phyloP scores from a whole-genome alignment of 768 basidiomycete species.

The Collybiopsis luxurians region DNA sequence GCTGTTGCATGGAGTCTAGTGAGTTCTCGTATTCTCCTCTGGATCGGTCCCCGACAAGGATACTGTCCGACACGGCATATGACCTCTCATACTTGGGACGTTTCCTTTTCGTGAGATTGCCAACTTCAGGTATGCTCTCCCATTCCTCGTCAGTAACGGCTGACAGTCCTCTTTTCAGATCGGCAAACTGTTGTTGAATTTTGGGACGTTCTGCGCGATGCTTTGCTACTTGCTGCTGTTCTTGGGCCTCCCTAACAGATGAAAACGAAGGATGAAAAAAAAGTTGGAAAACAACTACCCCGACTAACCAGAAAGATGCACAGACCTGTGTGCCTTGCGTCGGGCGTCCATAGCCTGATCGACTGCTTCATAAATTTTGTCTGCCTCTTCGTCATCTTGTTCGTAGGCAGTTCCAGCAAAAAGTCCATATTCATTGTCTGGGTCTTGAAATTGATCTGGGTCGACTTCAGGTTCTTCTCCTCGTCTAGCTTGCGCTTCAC shows the following conservation, averaged over 20 bases:
- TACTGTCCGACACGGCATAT: conserved; percentile 92
- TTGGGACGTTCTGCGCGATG: conserved; percentile 88
- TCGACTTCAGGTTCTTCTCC: conserved; percentile 89
- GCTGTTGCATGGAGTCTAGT: conserved; percentile 73
- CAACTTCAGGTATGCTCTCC: conserved; percentile 94
- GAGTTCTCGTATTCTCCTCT: conserved; percentile 77
- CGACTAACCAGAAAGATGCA: conserved; percentile 40
- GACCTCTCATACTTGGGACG: conserved; percentile 79
- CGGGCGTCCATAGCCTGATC: conserved; percentile 89
- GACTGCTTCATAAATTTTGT: conserved; percentile 91
- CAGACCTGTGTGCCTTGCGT: conserved; percentile 74
- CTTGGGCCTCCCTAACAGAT: conserved; percentile 63
- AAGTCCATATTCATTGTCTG: conserved; percentile 94
- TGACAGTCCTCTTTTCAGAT: conserved; percentile 87
- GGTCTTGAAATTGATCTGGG: conserved; percentile 93
- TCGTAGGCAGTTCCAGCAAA: conserved; percentile 97
- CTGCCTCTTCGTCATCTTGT: conserved; percentile 96
- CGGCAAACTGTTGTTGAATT: conserved; percentile 93
- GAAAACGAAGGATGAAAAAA: conserved; percentile 17
- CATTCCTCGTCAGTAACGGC: conserved; percentile 89
- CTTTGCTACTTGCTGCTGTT: conserved; percentile 69
- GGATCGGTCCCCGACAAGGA: conserved; percentile 81
- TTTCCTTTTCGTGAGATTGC: conserved; percentile 92
- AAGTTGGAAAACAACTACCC: conserved; percentile 18
- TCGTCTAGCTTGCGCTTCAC: conserved; percentile 81